Conservation (phyloP, 768 basidiomycete genomes). For the Panaeolus cyanescens region DNA sequence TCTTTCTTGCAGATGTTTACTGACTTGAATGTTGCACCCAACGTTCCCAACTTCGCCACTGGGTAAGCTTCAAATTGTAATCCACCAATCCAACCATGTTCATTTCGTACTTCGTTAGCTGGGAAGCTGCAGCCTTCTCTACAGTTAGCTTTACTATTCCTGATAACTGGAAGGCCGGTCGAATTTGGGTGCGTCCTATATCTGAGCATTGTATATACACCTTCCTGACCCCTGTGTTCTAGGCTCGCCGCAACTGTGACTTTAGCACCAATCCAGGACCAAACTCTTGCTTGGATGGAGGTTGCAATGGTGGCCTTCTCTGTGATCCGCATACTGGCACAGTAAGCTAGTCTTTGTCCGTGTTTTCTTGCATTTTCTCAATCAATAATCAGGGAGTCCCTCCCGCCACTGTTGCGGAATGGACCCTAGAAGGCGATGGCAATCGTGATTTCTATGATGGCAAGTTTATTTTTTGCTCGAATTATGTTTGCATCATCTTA, state of each 20-base stretch:
- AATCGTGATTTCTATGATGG: conserved; percentile 61
- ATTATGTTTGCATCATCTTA: neutral
- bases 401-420: conserved; percentile 69
- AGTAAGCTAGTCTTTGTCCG: conserved; percentile 21
- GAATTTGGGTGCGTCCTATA: conserved; percentile 44
- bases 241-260: conserved; percentile 64
- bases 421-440: conserved; percentile 46
- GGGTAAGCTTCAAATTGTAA: neutral
- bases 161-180: conserved; percentile 63
- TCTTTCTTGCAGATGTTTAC: conserved; percentile 12
- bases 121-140: conserved; percentile 39
- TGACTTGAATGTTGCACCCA: conserved; percentile 34
- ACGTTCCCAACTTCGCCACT: conserved; percentile 55
- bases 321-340: conserved; percentile 54
- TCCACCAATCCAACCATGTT: neutral
- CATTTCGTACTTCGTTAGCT: conserved; percentile 23
- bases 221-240: conserved; percentile 42
- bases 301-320: conserved; percentile 64
- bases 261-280: conserved; percentile 51
- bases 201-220: conserved; percentile 46
- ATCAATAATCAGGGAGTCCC: conserved; percentile 46
- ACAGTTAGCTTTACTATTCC: conserved; percentile 53
- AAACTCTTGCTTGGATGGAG: conserved; percentile 59
- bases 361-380: neutral
- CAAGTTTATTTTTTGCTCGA: conserved; percentile 19